A percentile compares a stretch with the other conserved stretches of the same genome.
Evolutionary conservation across 768 basidiomycete species (phyloP).

Genomic region (Hygrocybe punicea): DNA sequence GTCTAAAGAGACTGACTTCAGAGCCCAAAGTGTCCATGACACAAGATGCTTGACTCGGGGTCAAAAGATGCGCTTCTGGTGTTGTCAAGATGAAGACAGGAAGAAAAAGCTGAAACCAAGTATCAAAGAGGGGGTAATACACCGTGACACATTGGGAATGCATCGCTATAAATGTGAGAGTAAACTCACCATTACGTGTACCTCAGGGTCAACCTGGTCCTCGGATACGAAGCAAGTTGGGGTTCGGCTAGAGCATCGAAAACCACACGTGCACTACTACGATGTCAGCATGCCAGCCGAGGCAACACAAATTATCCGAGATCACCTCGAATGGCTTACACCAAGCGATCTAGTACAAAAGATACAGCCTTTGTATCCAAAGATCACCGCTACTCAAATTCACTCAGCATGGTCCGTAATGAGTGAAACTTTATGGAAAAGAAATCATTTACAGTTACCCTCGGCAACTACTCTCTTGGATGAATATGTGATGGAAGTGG

Average conservation of each 20-base stretch:
- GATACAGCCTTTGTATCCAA: conserved; percentile 32
- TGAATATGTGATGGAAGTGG: conserved; percentile 18
- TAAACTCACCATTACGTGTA: conserved; percentile 15
- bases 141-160: conserved; percentile 28
- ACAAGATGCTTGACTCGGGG: conserved; percentile 17
- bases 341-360: conserved; percentile 28
- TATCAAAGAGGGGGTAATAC: conserved; percentile 16
- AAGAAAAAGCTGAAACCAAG: conserved; percentile 21
- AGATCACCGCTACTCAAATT: conserved; percentile 23
- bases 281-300: conserved; percentile 23
- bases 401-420: conserved; percentile 25
- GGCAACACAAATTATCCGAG: conserved; percentile 19
- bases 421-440: conserved; percentile 26
- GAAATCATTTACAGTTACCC: conserved; percentile 19
- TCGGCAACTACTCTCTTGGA: conserved; percentile 23
- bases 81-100: conserved; percentile 25
- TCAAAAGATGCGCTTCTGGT: conserved; percentile 23
- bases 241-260: conserved; percentile 11
- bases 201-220: no score
- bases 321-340: conserved; percentile 23
- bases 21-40: conserved; percentile 19
- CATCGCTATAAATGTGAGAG: conserved; percentile 23
- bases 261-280: conserved; percentile 19
- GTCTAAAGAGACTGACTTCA: no score
- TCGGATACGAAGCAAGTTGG: not conserved